These are phyloP conservation scores for Rhypophila decipiens DNA, from an alignment of 495 filamentous ascomycete genomes.

Conservation along the genomic window DNA sequence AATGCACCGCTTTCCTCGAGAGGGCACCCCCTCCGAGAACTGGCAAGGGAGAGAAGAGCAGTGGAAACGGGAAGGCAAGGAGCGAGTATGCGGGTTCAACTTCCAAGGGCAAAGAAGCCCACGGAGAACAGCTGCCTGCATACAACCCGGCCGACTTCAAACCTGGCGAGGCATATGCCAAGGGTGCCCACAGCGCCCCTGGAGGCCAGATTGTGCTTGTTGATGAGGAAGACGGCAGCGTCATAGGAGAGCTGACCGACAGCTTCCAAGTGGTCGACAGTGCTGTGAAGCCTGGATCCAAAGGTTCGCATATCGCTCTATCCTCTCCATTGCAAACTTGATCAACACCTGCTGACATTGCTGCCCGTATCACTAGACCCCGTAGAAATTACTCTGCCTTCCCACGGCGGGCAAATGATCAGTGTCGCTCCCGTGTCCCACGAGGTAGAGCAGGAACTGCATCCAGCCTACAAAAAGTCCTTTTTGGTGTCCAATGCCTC, in stretches of 20 bases:
- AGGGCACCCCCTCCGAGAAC: conserved; percentile 55
- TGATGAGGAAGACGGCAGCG: conserved; percentile 90
- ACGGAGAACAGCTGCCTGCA: conserved; percentile 39
- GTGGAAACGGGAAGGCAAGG: neutral
- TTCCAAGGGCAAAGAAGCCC: conserved; percentile 27
- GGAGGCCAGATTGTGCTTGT: conserved; percentile 82
- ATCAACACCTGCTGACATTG: too few species aligned
- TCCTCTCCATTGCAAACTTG: too few species aligned
- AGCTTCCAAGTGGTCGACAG: conserved; percentile 69
- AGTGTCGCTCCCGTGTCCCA: conserved; percentile 67
- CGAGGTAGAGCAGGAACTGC: conserved; percentile 71
- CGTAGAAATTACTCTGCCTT: conserved; percentile 80
- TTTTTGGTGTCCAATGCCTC: conserved; percentile 85
- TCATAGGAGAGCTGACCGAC: conserved; percentile 84
- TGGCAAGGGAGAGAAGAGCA: conserved; percentile 16
- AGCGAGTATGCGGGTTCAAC: conserved; percentile 49
- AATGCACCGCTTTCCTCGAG: conserved; percentile 91
- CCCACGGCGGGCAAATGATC: conserved; percentile 64
- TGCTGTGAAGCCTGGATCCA: conserved; percentile 71
- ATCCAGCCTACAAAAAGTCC: conserved; percentile 84
- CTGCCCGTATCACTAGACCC: conserved; percentile 70
- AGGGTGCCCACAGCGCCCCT: conserved; percentile 43
- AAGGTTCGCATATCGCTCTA: conserved; percentile 62
- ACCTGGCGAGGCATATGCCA: conserved; percentile 70
- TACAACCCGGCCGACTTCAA: conserved; percentile 80